Evolutionary conservation across 768 basidiomycete species (phyloP).

Genomic region (Leccinum disarticulatum): DNA sequence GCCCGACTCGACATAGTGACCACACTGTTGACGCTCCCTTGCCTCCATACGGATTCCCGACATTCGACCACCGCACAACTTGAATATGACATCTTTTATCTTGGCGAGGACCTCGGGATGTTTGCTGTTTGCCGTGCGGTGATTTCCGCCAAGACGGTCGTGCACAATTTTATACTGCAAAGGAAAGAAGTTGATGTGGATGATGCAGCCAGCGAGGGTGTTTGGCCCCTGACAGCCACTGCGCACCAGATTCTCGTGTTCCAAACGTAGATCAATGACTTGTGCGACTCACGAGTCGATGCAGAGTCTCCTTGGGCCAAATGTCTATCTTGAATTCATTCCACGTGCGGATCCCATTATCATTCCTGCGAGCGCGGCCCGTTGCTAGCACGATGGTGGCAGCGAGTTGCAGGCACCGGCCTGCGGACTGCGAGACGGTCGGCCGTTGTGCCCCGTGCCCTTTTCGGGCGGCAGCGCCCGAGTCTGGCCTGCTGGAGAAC

Average conservation of each 20-base stretch:
- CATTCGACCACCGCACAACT: constrained; percentile 11
- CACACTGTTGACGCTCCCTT: constrained; percentile 26
- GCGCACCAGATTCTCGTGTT: constrained; percentile 36
- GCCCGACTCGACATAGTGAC: constrained; percentile 30
- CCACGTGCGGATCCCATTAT: neutral
- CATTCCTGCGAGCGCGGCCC: neutral
- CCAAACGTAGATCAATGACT: constrained; percentile 4
- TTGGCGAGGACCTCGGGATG: constrained; percentile 29
- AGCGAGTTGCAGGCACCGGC: neutral
- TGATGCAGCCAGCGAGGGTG: constrained; percentile 27
- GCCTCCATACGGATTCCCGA: constrained; percentile 20
- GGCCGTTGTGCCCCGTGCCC: neutral
- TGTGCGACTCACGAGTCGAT: neutral
- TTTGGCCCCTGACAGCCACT: constrained; percentile 31
- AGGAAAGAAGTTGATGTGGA: constrained; percentile 30
- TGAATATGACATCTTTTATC: constrained; percentile 33
- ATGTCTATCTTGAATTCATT: neutral
- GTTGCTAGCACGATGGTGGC: neutral
- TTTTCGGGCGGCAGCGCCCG: neutral
- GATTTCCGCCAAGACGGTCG: constrained; percentile 18
- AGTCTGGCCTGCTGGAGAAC: constrained; percentile 13
- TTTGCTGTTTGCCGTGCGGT: constrained; percentile 26
- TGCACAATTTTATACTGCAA: constrained; percentile 33
- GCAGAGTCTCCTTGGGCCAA: neutral
- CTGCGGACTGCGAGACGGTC: constrained; percentile 6